Base-by-base conservation (phyloP, 1,284 basidiomycete genomes). In the Pseudozyma pruni region DNA sequence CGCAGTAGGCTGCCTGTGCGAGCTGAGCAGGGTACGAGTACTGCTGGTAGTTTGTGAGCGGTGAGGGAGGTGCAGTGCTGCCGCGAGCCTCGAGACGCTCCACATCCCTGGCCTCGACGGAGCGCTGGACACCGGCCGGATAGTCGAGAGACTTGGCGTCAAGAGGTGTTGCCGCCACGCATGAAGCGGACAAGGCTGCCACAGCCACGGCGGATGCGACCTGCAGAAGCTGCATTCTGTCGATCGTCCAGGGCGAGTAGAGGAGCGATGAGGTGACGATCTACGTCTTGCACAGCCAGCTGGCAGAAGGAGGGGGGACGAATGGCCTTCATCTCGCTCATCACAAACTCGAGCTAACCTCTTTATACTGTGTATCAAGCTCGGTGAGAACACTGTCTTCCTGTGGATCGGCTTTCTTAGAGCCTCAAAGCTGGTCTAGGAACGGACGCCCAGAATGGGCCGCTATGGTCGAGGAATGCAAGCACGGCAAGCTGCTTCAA, bases 1-100 rank as follows among this genome's bases (percentile, higher is more conserved):
- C 44, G 47, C 74, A 74, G 68, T 76, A 76, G 20, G 68, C 63
- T 11, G 58, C 53, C 44, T 73, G 74, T 8, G 74, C 23, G 31
- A 72, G 68, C 49, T 69, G 63, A 10, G 74, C 74, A 5, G 74
- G 72, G 37, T 47, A 59, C 4, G 32, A 31, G 54, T 68, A 67
- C 54, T 71, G 61, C 49, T 54, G 40, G 33, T 58, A 64, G 61
- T 61, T 49, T 31, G 49, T 52, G 19, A 71, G 34, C 13, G 61
- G 52, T 4, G 61, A 49, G 31, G 68, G 48, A 8, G 68, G 14
- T 6, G 52, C 61, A 6, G 47, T 57, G 50, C 56, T 71, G 34
- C 53, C 50, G 29, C 56, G 47, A 3, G 27, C 31, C 3, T 42
- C 20, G n/a, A 54, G 57, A 23, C 56, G 53, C 47, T 71, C 62